Evolutionary conservation across 345 rosid species (phyloP).

Genomic region (sweet orange (Citrus sinensis)): DVS_A1.0 CM039161.1:7153001-7153500

Average conservation of each 20-base stretch:
- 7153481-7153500: conserved; percentile 37
- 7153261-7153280: background rate
- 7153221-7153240: background rate
- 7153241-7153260: background rate
- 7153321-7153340: conserved; percentile 1
- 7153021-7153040: conserved; percentile 19
- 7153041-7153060: conserved; percentile 35
- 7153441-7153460: background rate
- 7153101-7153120: background rate
- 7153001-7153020: conserved; percentile 40
- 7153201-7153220: too few species aligned
- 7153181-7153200: too few species aligned
- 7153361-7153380: conserved; percentile 5
- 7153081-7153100: conserved; percentile 23
- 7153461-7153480: background rate
- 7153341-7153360: conserved; percentile 2
- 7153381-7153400: background rate
- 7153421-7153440: background rate
- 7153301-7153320: background rate
- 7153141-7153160: background rate
- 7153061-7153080: conserved; percentile 48
- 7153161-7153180: background rate
- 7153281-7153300: background rate
- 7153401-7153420: background rate
- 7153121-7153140: conserved; percentile 6